Evolutionary conservation across 495 filamentous ascomycete genomes (phyloP), one percentile per base, ranked within the genome.

Genomic region (Podospora pseudopauciseta): DNA sequence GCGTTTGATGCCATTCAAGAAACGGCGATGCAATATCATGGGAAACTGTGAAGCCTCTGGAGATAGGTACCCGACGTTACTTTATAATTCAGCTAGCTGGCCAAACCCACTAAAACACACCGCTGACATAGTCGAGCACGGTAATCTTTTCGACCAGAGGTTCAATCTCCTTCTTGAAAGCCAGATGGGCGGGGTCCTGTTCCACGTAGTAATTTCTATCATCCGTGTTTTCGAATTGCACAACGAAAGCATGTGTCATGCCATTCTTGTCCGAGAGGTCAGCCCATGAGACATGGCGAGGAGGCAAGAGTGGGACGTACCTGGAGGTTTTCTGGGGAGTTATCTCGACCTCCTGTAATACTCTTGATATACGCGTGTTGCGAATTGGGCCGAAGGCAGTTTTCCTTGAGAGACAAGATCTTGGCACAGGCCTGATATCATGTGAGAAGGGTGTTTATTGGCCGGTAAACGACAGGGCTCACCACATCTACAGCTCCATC

Each of bases 211-310:
- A 89, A 19, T 85, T 73, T 20, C 85, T 78, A 68, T 90, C 88
- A 61, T 84, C 81, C 11, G 74, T 68, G 60, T 74, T 87, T 15
- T 82, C 83, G 67, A 92, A 91, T 65, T 89, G 83, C 16, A 84
- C 75, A 0, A 91, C 80, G 67, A 91, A 91, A 1, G 76, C 86
- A 70, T 93, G 88, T 2, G 84, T 84, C 49, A 84, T 80, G 0
- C 80, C 85, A 23, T 77, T 74, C 84, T 89, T 61, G 68, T 16
- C 16, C 30, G 18, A 3, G 26, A 3, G 23, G 16, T 27, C 11
- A n/a, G 18, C 32, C 7, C 30, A 23, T 49, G n/a, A 7, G 19
- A 5, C 19, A 7, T 9, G 27, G 3, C 5, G 63, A 23, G 16
- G 26, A 23, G 5, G 23, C 23, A 27, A 32, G 19, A 26, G 32